A percentile compares a stretch with the other conserved stretches of the same genome.
Evolutionary conservation across 257 asterid species (phyloP).

Genomic region (Nemophila menziesii): DNA sequence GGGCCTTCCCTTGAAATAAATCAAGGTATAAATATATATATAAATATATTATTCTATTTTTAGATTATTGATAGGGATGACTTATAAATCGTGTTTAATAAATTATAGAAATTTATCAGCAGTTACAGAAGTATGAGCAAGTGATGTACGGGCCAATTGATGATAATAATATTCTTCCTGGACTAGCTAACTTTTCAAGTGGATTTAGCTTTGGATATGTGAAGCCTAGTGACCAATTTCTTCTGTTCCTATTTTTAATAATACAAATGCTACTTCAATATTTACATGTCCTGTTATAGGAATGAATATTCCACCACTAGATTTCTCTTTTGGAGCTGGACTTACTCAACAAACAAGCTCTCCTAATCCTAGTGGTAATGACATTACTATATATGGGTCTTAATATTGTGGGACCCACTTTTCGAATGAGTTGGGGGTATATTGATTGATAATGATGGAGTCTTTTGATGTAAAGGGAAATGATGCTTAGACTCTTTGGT

Average conservation of each 20-base stretch:
- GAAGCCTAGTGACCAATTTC: constrained; percentile 38
- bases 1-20: constrained; percentile 61
- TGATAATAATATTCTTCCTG: constrained; percentile 11
- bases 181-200: constrained; percentile 22
- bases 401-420: no score
- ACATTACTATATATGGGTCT: constrained; percentile 66
- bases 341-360: constrained; percentile 20
- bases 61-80: background rate
- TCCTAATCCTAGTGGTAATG: constrained; percentile 26
- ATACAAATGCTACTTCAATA: no score
- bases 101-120: constrained; percentile 50
- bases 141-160: constrained; percentile 32
- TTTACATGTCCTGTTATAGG: constrained; percentile 22
- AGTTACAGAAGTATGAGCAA: constrained; percentile 70
- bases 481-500: no score
- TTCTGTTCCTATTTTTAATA: constrained; percentile 50
- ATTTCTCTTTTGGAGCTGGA: constrained; percentile 71
- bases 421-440: no score
- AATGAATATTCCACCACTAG: constrained; percentile 42
- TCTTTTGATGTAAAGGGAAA: no score
- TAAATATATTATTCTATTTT: background rate
- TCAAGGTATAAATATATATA: constrained; percentile 37
- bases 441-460: no score
- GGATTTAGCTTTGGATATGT: constrained; percentile 64
- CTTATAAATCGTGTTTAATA: background rate